These are phyloP conservation scores for Simplicillium sp. DNA, from an alignment of 2,329 filamentous ascomycete species.

Conservation along the genomic window DNA sequence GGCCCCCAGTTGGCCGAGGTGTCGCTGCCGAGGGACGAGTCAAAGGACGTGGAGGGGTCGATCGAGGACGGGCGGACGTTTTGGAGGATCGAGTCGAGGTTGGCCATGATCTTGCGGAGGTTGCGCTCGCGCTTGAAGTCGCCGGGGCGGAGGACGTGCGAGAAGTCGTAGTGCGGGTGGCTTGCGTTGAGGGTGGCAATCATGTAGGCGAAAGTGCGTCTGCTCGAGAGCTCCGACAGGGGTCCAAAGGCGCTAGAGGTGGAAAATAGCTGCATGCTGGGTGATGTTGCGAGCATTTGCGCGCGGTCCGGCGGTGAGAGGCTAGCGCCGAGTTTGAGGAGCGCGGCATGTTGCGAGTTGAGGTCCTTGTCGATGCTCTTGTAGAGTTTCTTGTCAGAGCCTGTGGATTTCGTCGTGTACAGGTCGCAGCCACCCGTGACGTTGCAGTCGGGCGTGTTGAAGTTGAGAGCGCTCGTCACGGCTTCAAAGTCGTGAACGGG, in stretches of 20 bases:
- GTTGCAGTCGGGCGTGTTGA: slow-evolving; percentile 86
- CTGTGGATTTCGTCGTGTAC: slow-evolving; percentile 94
- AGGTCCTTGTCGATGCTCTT: slow-evolving; percentile 89
- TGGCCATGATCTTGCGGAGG: slow-evolving; percentile 73
- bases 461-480: slow-evolving; percentile 87
- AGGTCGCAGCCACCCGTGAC: slow-evolving; percentile 91
- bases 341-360: slow-evolving; percentile 81
- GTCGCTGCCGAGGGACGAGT: slow-evolving; percentile 29
- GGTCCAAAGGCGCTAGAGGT: slow-evolving; percentile 88
- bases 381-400: slow-evolving; percentile 93
- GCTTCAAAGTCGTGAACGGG: slow-evolving; percentile 85
- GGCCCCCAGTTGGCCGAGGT: slow-evolving; percentile 69
- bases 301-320: slow-evolving; percentile 74
- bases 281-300: slow-evolving; percentile 60
- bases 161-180: slow-evolving; percentile 90
- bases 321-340: slow-evolving; percentile 77
- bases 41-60: slow-evolving; percentile 32
- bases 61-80: slow-evolving; percentile 65
- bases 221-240: slow-evolving; percentile 77
- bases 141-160: slow-evolving; percentile 74
- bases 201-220: slow-evolving; percentile 88
- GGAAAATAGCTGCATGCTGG: slow-evolving; percentile 48
- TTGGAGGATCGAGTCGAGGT: slow-evolving; percentile 77
- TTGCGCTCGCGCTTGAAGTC: slow-evolving; percentile 85
- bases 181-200: slow-evolving; percentile 95